Evolutionary conservation across 352 stramenopile species (phyloP).

Genomic region (Aphanomyces invadans): DNA sequence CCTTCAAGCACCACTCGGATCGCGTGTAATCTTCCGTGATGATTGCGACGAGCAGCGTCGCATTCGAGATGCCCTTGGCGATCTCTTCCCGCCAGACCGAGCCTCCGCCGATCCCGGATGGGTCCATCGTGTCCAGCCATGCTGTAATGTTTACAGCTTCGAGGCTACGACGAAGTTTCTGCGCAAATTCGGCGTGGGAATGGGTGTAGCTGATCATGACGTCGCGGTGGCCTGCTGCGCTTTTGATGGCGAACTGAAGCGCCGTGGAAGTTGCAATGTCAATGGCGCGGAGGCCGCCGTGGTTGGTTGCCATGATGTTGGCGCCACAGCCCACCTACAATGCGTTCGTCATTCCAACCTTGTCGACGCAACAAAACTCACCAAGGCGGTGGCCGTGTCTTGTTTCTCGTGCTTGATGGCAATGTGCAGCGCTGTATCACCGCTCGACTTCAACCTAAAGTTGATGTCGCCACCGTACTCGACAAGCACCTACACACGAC

Average conservation of each 20-base stretch:
- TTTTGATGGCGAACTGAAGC: slow-evolving; percentile 78
- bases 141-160: slow-evolving; percentile 56
- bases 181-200: slow-evolving; percentile 64
- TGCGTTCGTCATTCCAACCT: background rate
- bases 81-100: slow-evolving; percentile 63
- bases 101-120: slow-evolving; percentile 47
- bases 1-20: slow-evolving; percentile 58
- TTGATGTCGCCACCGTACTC: slow-evolving; percentile 62
- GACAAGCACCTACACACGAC: slow-evolving; percentile 32
- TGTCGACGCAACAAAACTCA: slow-evolving; percentile 20
- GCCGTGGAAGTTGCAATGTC: slow-evolving; percentile 77
- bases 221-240: slow-evolving; percentile 61
- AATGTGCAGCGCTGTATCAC: slow-evolving; percentile 67
- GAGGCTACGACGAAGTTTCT: slow-evolving; percentile 46
- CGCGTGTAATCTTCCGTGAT: slow-evolving; percentile 52
- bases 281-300: slow-evolving; percentile 49
- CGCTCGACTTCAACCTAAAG: slow-evolving; percentile 50
- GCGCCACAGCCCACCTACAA: slow-evolving; percentile 42
- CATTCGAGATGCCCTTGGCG: slow-evolving; percentile 50
- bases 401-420: slow-evolving; percentile 75
- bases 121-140: slow-evolving; percentile 63
- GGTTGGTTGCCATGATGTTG: slow-evolving; percentile 75
- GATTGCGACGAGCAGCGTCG: slow-evolving; percentile 48
- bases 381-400: slow-evolving; percentile 54
- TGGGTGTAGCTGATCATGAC: slow-evolving; percentile 87